These are phyloP conservation scores for Leptographium wingfieldii DNA, from an alignment of 2,329 filamentous ascomycete species.

Conservation along the genomic window DNA sequence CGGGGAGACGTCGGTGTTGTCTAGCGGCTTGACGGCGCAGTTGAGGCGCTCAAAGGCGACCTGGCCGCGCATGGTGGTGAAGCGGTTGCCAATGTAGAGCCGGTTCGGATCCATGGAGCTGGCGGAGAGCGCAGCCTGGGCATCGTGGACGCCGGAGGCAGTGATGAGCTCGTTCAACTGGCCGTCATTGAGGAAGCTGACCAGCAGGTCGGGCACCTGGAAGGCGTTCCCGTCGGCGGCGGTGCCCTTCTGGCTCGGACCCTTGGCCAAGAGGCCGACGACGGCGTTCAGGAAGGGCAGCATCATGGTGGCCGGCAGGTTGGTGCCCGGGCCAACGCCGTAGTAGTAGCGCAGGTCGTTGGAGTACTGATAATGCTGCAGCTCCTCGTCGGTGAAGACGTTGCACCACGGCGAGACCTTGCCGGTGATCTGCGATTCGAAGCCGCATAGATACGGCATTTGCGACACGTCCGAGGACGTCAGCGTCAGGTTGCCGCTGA, in stretches of 20 bases:
- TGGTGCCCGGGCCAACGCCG: conserved; percentile 43
- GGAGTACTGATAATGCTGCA: conserved; percentile 51
- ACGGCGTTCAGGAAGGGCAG: conserved; percentile 45
- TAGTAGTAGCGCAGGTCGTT: conserved; percentile 60
- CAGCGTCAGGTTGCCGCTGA: conserved; percentile 42
- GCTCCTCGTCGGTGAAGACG: conserved; percentile 48
- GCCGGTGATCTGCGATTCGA: conserved; percentile 56
- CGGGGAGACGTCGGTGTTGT: neutral
- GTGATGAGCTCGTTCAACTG: conserved; percentile 50
- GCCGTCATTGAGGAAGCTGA: conserved; percentile 53
- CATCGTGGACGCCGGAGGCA: conserved; percentile 48
- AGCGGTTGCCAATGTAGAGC: conserved; percentile 41
- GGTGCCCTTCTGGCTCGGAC: conserved; percentile 35
- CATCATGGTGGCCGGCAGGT: conserved; percentile 45
- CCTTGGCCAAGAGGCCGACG: conserved; percentile 37
- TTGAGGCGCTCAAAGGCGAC: conserved; percentile 51
- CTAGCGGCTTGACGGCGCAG: conserved; percentile 23
- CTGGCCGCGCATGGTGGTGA: conserved; percentile 52
- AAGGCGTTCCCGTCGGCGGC: conserved; percentile 32
- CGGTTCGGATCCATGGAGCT: conserved; percentile 32
- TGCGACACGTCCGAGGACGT: conserved; percentile 23
- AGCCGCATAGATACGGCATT: conserved; percentile 59
- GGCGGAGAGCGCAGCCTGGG: conserved; percentile 34
- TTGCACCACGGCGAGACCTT: conserved; percentile 48
- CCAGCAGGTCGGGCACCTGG: conserved; percentile 41